Evolutionary conservation across 805 yeast genomes (phyloP), one percentile per base, ranked within the genome.

Genomic region (Yarrowia yakushimensis): DNA sequence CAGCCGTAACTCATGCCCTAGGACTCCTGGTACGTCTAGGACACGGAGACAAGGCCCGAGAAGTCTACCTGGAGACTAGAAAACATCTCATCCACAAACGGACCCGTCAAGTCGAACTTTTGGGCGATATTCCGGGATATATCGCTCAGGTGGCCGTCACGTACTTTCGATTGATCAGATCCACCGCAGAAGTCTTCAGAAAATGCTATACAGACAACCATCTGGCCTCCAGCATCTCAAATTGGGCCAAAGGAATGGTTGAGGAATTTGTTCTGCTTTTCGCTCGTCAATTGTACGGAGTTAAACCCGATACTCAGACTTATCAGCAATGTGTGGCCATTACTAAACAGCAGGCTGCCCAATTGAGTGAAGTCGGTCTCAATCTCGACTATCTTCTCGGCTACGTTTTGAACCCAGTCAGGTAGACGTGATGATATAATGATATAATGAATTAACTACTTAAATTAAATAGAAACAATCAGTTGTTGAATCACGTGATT

Each of bases 231-330:
- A 78, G 79, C 30, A 76, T 90, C 17, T 86, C 90, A n/a, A 84
- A 85, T 65, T 90, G 97, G 96, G 82, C 87, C 33, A 82, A 82
- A 63, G 80, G 80, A 12, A 87, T 85, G 71, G 81, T 88, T 31
- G 81, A 82, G 41, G 77, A 77, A 52, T 86, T 87, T 66, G 83
- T 84, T 30, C 75, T 77, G 17, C 73, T 85, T 7, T 81, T 91
- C 67, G 82, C 84, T 52, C 82, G 87, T 63, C 92, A 88, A 67
- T 74, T 92, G 25, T 77, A 83, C 50, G 89, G 87, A 22, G 82
- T 88, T 13, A 79, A 83, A 50, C 76, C 81, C 45, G 76, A 78
- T 8, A 79, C 85, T 11, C 74, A 79, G 8, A 76, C 81, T 10
- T 85, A 86, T 66, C 75, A 77, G 50, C 81, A 79, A 43, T 85